phyloP scores from a whole-genome alignment of 192 early-diverging fungal species.

The Coemansia sp. region DNA sequence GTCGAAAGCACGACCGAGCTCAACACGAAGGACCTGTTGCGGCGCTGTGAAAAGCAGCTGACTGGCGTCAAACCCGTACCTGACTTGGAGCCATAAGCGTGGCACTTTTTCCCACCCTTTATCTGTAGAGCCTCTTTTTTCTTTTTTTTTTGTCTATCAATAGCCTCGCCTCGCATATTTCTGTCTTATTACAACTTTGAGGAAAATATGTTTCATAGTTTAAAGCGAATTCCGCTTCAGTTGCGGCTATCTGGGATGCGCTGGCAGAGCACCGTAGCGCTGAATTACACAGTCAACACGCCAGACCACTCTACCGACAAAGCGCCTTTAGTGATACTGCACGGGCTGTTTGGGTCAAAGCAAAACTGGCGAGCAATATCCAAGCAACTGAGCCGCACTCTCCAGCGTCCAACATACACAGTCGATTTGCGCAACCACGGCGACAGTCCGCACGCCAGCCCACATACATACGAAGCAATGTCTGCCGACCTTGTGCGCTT shows the following conservation, averaged over 20 bases:
- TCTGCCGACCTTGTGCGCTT: constrained; percentile 73
- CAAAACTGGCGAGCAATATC: constrained; percentile 90
- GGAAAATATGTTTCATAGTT: not conserved
- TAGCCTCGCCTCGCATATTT: not conserved
- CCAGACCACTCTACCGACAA: not conserved
- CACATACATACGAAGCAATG: constrained; percentile 78
- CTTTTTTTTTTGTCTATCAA: not conserved
- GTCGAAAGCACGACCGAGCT: constrained; percentile 41
- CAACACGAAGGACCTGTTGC: constrained; percentile 54
- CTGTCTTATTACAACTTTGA: too few species aligned
- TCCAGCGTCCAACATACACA: constrained; percentile 66
- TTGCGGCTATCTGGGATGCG: not conserved
- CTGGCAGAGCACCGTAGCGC: constrained; percentile 26
- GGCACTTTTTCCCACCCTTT: not conserved
- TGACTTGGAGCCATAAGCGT: constrained; percentile 6
- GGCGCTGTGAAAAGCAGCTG: constrained; percentile 42
- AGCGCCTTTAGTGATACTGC: constrained; percentile 72
- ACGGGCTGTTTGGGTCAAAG: constrained; percentile 92
- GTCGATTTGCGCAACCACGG: constrained; percentile 95
- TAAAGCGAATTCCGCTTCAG: not conserved
- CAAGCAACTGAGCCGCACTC: constrained; percentile 64
- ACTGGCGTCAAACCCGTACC: not conserved
- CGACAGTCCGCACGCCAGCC: constrained; percentile 69
- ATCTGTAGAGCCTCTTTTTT: constrained; percentile 5
- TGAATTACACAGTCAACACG: constrained; percentile 20